Evolutionary conservation across 2,329 filamentous ascomycete species (phyloP).

Genomic region (Alternaria sp.): DNA sequence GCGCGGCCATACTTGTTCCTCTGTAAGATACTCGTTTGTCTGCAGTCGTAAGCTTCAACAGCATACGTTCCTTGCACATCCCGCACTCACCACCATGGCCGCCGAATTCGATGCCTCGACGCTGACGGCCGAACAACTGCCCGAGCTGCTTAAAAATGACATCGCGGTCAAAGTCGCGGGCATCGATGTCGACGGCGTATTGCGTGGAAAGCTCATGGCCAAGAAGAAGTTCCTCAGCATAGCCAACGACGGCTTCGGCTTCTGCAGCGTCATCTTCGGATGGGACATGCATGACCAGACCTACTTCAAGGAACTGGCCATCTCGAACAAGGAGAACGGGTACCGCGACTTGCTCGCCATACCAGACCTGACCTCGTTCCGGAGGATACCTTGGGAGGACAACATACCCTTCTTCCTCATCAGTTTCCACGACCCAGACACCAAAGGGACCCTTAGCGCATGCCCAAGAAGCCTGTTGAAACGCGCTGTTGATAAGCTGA

Average conservation of each 20-base stretch:
- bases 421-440: conserved; percentile 84
- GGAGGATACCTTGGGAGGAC: conserved; percentile 90
- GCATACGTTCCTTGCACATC: not conserved
- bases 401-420: conserved; percentile 86
- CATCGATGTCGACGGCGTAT: conserved; percentile 84
- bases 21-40: not conserved
- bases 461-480: conserved; percentile 82
- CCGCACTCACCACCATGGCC: conserved; percentile 17
- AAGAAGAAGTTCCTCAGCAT: conserved; percentile 93
- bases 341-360: conserved; percentile 87
- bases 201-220: conserved; percentile 89
- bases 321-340: conserved; percentile 91
- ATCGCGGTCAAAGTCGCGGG: conserved; percentile 86
- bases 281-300: conserved; percentile 98
- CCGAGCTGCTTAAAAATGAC: conserved; percentile 74
- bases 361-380: conserved; percentile 78
- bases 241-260: conserved; percentile 83
- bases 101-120: conserved; percentile 35
- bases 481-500: conserved; percentile 72
- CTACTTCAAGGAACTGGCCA: conserved; percentile 83
- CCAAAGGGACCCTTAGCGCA: conserved; percentile 73
- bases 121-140: conserved; percentile 71
- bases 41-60: conserved; percentile 4
- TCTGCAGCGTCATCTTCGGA: conserved; percentile 93
- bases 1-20: not conserved